phyloP scores from a whole-genome alignment of 768 basidiomycete genomes.

The Lepiota subincarnata region DNA sequence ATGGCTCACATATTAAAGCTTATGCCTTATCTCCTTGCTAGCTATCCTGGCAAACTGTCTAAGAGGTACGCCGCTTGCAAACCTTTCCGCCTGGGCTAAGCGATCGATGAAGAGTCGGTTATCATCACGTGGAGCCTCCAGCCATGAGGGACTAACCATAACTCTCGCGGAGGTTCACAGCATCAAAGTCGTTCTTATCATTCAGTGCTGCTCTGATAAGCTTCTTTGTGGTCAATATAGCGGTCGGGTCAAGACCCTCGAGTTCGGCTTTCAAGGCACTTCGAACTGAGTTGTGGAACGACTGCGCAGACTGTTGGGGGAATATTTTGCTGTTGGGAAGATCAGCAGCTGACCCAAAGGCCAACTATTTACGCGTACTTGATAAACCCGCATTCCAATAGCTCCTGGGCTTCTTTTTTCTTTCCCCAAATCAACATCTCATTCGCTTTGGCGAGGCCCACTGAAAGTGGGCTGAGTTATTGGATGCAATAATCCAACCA shows the following conservation, averaged over 20 bases:
- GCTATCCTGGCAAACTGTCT: slow-evolving; percentile 54
- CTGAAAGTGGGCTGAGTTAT: slow-evolving; percentile 27
- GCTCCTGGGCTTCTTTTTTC: slow-evolving; percentile 56
- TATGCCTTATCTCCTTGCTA: slow-evolving; percentile 62
- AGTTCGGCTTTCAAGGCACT: slow-evolving; percentile 49
- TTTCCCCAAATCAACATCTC: slow-evolving; percentile 70
- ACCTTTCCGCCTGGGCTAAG: slow-evolving; percentile 58
- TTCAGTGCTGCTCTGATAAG: slow-evolving; percentile 52
- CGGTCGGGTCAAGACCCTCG: slow-evolving; percentile 50
- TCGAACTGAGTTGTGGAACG: slow-evolving; percentile 53
- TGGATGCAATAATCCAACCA: background rate
- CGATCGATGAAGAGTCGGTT: background rate
- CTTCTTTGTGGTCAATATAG: slow-evolving; percentile 48
- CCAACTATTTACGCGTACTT: slow-evolving; percentile 43
- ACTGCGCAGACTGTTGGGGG: slow-evolving; percentile 43
- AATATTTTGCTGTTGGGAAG: slow-evolving; percentile 50
- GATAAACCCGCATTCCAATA: slow-evolving; percentile 57
- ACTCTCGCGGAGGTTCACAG: slow-evolving; percentile 63
- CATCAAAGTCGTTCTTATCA: slow-evolving; percentile 62
- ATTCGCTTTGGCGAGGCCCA: slow-evolving; percentile 67
- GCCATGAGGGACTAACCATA: slow-evolving; percentile 35
- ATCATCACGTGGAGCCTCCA: background rate
- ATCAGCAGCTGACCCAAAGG: background rate
- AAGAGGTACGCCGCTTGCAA: slow-evolving; percentile 55
- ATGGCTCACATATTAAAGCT: slow-evolving; percentile 33